Conservation (phyloP, 2,329 filamentous ascomycete genomes). For the Monilinia polystroma region DNA sequence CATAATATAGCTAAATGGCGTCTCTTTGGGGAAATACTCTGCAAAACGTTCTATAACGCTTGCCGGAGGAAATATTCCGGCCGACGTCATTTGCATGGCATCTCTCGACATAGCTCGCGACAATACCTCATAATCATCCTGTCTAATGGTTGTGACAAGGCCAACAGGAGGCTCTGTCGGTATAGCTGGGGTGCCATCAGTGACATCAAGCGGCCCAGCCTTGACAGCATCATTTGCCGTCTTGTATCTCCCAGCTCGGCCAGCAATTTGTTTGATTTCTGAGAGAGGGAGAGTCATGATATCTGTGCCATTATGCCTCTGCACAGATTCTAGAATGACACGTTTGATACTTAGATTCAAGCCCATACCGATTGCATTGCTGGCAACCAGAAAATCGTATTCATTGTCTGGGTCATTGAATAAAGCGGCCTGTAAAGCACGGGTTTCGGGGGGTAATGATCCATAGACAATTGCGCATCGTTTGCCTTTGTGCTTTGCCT, state of each 20-base stretch:
- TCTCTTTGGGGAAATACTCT: slow-evolving; percentile 75
- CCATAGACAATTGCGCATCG: slow-evolving; percentile 94
- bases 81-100: slow-evolving; percentile 64
- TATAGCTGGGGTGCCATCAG: slow-evolving; percentile 1
- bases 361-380: slow-evolving; percentile 96
- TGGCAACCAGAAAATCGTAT: slow-evolving; percentile 91
- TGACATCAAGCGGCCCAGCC: slow-evolving; percentile 22
- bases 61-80: slow-evolving; percentile 72
- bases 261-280: slow-evolving; percentile 92
- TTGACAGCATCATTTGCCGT: slow-evolving; percentile 60
- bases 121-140: slow-evolving; percentile 64
- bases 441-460: slow-evolving; percentile 84
- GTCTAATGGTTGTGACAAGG: slow-evolving; percentile 75
- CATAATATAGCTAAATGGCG: slow-evolving; percentile 81
- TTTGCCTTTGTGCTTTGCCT: slow-evolving; percentile 65
- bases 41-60: slow-evolving; percentile 72
- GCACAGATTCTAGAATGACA: slow-evolving; percentile 77
- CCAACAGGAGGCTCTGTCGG: slow-evolving; percentile 49
- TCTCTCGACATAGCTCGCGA: slow-evolving; percentile 61
- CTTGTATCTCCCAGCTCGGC: slow-evolving; percentile 83
- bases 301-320: slow-evolving; percentile 68
- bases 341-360: slow-evolving; percentile 90
- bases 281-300: slow-evolving; percentile 61
- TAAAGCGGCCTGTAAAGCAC: slow-evolving; percentile 83
- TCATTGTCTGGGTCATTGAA: slow-evolving; percentile 97